Base-by-base conservation (phyloP, 2,329 filamentous ascomycete genomes). In the Diaporthe vaccinii region DNA sequence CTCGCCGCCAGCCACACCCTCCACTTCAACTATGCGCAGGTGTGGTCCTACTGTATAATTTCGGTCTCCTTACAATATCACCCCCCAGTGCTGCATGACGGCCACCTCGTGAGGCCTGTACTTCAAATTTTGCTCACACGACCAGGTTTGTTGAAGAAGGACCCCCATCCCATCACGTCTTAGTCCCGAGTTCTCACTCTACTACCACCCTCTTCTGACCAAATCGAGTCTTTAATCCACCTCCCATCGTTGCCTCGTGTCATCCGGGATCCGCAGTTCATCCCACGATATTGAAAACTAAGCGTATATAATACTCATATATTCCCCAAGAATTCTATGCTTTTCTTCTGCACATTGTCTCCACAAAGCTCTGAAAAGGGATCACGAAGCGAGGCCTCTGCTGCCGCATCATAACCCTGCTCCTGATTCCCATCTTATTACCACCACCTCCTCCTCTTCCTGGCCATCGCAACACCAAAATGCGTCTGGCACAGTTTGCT, bases 11-110 rank as follows among this genome's bases (percentile, higher is more conserved):
- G 49, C 69, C 75, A 76, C 73, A 67, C 73, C 73, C 44, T 65
- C 73, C 73, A 31, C 41, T 31, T 51, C 28, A 57, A 15, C 12
- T 44, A 39, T 65, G 20, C 28, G 3, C 67, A 25, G 46, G 58
- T 67, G 72, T 70, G 72, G 62, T 69, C 72, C 46, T 69, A 59
- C 39, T 57, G 65, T 73, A 73, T 73, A 76, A 75, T 75, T 44
- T 73, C 73, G 31, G 59, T 39, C 65, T 73, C 39, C 58, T 46
- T 41, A 44, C 36, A 46, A 67, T 58, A 69, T 73, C 69, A 70
- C 69, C 62, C 74, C 69, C 73, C 62, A 39, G 49, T 68, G 59
- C 73, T 76, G 75, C 75, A 75, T 73, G 69, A 72, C 55, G 73
- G 49, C 58, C 31, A 46, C 67, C 75, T 67, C 74, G 75, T 76